Conservation (phyloP, 345 rosid genomes). For the Gossypium bickii region DNA sequence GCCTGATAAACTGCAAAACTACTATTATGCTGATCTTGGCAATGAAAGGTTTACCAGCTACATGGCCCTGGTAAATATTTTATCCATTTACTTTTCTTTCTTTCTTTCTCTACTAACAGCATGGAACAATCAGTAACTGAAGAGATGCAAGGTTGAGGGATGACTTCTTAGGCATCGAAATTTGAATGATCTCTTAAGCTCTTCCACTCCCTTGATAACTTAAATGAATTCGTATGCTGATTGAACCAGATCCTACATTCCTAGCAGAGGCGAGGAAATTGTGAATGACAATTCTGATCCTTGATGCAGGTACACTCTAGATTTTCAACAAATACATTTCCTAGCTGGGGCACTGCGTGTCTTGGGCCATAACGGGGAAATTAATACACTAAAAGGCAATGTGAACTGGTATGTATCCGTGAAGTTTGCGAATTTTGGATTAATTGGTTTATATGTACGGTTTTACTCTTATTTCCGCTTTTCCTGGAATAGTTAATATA, state of each 20-base stretch:
- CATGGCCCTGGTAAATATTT: conserved; percentile 99
- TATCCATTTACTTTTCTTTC: conserved; percentile 57
- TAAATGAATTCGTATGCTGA: conserved; percentile 68
- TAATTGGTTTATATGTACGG: not conserved
- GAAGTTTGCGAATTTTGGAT: not conserved
- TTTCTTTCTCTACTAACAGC: too few species aligned
- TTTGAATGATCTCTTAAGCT: conserved; percentile 99
- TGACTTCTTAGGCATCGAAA: conserved; percentile 99
- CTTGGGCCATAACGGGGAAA: conserved; percentile 96
- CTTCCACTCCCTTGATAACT: conserved; percentile 88
- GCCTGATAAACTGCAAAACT: conserved; percentile 80
- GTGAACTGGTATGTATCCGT: too few species aligned
- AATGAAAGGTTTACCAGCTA: conserved; percentile 99
- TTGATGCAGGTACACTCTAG: conserved; percentile 79
- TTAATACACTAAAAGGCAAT: conserved; percentile 95
- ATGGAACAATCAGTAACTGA: conserved; percentile 70
- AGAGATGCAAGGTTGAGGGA: conserved; percentile 98
- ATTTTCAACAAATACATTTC: conserved; percentile 96
- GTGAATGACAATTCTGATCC: conserved; percentile 19
- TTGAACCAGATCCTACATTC: not conserved
- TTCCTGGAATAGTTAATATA: not conserved
- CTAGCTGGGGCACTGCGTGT: conserved; percentile 99
- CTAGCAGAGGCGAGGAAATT: conserved; percentile 10
- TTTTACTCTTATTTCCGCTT: not conserved
- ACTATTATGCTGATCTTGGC: conserved; percentile 95